Evolutionary conservation across 1,284 basidiomycete species (phyloP).

Genomic region (Phlebopus sp.): DNA sequence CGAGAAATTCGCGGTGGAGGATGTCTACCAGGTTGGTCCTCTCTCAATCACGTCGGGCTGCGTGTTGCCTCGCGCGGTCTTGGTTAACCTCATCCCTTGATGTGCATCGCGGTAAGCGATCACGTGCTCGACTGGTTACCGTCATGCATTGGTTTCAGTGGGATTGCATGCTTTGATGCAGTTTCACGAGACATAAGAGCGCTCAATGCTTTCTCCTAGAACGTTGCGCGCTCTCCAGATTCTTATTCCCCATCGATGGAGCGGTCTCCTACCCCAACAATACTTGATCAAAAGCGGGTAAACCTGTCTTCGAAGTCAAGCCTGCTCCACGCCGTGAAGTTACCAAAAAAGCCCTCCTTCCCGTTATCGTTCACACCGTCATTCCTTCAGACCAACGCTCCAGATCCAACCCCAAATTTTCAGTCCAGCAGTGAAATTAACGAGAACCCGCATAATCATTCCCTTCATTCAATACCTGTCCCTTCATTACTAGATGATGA

Average conservation of each 20-base stretch:
- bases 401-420: slow-evolving; percentile 10
- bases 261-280: background rate
- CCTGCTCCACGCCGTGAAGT: slow-evolving; percentile 15
- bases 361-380: slow-evolving; percentile 47
- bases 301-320: slow-evolving; percentile 6
- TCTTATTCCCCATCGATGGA: slow-evolving; percentile 12
- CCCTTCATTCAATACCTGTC: background rate
- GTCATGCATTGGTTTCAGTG: background rate
- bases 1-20: slow-evolving; percentile 1
- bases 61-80: background rate
- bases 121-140: slow-evolving; percentile 10
- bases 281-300: background rate
- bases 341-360: slow-evolving; percentile 49
- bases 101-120: background rate
- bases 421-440: slow-evolving; percentile 18
- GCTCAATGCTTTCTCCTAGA: slow-evolving; percentile 3
- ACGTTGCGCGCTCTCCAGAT: slow-evolving; percentile 7
- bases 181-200: slow-evolving; percentile 8
- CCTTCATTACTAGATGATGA: slow-evolving; percentile 56
- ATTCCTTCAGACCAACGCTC: slow-evolving; percentile 35
- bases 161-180: background rate
- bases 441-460: background rate
- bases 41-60: too few species aligned
- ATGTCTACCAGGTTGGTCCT: slow-evolving; percentile 1
- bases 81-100: background rate